Evolutionary conservation across 495 filamentous ascomycete species (phyloP), one percentile per base, ranked within the genome.

Genomic region (Aspergillus egyptiacus): DNA sequence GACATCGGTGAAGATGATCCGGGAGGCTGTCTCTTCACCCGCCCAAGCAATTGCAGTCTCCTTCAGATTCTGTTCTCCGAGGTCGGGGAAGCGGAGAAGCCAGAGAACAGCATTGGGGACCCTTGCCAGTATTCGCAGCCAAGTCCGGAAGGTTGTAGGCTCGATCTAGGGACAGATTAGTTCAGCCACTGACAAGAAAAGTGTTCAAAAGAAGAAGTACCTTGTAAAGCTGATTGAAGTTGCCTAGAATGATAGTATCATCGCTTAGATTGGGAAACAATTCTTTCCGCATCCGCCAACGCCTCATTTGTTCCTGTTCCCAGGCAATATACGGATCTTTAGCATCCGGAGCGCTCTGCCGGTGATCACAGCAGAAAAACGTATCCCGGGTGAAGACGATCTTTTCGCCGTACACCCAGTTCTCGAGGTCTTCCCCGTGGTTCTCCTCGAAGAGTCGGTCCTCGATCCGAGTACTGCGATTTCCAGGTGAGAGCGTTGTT

Each of bases 191-290:
- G 30, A 23, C 42, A 20, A 36, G 13, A 46, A 36, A 39, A 24
- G 13, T n/a, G 6, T 13, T 6, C 19, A 40, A 20, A n/a, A n/a
- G n/a, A n/a, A 23, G 34, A 38, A 34, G 57, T 73, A 94, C 93
- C 85, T 99, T 99, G 73, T 99, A 99, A 19, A 99, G 71, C 67
- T 99, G 93, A 66, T 99, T 99, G 66, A 99, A 99, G 68, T 99
- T 99, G 9, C 87, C 93, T 35, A 99, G 77, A 54, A 99, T 96
- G 57, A 99, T 83, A 19, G 80, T 78, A 59, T 96, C 85, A 51
- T 96, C 86, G 10, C 80, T 72, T 18, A 99, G 73, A 9, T 76
- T 73, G 2, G 93, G 94, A 62, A 99, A 99, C 18, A 99, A 64
- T 58, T 95, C 87, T 61, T 95, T 96, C 19, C 93, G 82, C 93